These are phyloP conservation scores for Coniosporium apollinis DNA, from an alignment of 495 filamentous ascomycete genomes.

Conservation along the genomic window DNA sequence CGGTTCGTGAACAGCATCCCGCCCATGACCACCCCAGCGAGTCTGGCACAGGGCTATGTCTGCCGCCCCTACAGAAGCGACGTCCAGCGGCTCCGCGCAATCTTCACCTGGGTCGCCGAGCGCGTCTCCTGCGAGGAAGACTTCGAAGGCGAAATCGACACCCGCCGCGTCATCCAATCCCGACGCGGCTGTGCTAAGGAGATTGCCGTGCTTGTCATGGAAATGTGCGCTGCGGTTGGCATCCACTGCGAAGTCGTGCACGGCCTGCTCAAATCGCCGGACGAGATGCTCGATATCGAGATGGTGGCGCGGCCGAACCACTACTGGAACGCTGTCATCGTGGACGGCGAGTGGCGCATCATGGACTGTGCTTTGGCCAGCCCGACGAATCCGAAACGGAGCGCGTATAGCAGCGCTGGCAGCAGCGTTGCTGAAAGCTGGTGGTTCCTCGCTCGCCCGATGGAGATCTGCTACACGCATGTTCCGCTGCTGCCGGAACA, in stretches of 20 bases:
- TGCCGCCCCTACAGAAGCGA: constrained; percentile 92
- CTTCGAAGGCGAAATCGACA: constrained; percentile 66
- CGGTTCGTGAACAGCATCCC: constrained; percentile 83
- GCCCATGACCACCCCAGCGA: constrained; percentile 68
- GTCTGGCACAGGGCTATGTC: constrained; percentile 77
- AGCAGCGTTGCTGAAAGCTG: constrained; percentile 60
- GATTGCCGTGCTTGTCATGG: constrained; percentile 69
- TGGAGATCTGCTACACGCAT: constrained; percentile 87
- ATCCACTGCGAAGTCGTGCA: constrained; percentile 69
- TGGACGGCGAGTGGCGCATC: constrained; percentile 90
- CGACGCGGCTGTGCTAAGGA: constrained; percentile 81
- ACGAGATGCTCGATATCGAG: constrained; percentile 62
- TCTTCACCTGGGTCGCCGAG: constrained; percentile 93
- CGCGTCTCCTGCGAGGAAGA: constrained; percentile 95
- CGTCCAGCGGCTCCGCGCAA: constrained; percentile 78
- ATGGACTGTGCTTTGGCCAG: constrained; percentile 90
- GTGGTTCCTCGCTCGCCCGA: constrained; percentile 80
- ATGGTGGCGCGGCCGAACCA: constrained; percentile 73
- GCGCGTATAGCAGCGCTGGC: constrained; percentile 53
- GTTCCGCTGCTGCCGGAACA: constrained; percentile 69
- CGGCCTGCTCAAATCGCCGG: constrained; percentile 81
- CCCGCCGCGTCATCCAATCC: constrained; percentile 63
- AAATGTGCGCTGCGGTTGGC: constrained; percentile 88
- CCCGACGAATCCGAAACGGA: constrained; percentile 70
- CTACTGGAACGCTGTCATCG: constrained; percentile 94